These are phyloP conservation scores for Vaccinium myrtillus DNA, from an alignment of 148 eudicot species.

Conservation along the genomic window DNA sequence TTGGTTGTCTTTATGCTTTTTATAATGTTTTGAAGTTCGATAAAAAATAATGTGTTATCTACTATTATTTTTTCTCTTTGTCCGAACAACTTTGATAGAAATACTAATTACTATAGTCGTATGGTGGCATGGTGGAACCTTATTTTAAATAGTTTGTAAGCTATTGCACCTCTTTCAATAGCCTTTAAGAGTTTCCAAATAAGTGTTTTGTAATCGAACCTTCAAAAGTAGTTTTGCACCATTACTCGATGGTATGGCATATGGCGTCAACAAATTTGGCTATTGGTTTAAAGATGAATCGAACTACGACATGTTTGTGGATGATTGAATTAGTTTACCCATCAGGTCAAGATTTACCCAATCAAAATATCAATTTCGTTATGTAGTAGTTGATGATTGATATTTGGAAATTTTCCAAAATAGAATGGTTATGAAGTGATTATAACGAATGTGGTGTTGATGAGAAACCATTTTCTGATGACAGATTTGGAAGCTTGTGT, in stretches of 20 bases:
- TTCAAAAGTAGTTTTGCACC: not conserved
- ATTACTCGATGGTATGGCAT: not conserved
- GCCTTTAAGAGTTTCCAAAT: not conserved
- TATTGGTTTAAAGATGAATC: not conserved
- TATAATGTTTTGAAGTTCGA: not conserved
- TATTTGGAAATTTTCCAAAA: not conserved
- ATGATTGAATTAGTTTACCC: not conserved
- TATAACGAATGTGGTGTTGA: not conserved
- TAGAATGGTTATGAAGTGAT: not conserved
- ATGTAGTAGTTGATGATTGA: not conserved
- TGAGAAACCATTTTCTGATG: not conserved
- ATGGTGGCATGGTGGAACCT: not conserved
- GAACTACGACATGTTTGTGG: not conserved
- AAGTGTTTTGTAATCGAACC: not conserved
- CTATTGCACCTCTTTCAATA: not conserved
- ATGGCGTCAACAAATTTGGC: not conserved
- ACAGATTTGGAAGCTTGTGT: slow-evolving; percentile 99
- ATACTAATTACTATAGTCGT: not conserved
- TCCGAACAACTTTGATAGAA: not conserved
- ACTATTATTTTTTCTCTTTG: not conserved
- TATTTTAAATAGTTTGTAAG: not conserved
- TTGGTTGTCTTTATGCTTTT: not conserved
- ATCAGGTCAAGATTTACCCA: not conserved
- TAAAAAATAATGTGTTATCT: too few species aligned
- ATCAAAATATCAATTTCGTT: not conserved